phyloP scores from a whole-genome alignment of 352 stramenopile species.

The Globisporangium spinosum region DNA sequence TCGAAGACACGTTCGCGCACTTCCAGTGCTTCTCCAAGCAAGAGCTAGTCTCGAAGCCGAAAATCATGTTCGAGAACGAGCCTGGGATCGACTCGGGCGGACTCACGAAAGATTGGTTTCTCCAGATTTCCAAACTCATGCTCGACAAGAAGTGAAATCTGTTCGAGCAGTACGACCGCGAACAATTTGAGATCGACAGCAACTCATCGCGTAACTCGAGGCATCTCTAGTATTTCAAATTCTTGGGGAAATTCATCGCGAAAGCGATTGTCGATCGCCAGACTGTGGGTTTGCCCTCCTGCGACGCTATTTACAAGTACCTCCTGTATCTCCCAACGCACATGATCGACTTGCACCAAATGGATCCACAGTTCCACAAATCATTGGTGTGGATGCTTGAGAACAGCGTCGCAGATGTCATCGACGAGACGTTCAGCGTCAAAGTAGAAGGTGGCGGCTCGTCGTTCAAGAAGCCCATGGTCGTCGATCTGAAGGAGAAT shows the following conservation, averaged over 20 bases:
- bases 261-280: slow-evolving; percentile 88
- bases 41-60: slow-evolving; percentile 64
- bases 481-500: slow-evolving; percentile 63
- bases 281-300: slow-evolving; percentile 76
- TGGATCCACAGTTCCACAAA: slow-evolving; percentile 80
- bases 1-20: slow-evolving; percentile 57
- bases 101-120: slow-evolving; percentile 89
- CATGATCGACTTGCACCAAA: slow-evolving; percentile 62
- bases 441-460: slow-evolving; percentile 26
- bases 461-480: slow-evolving; percentile 16
- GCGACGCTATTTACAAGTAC: slow-evolving; percentile 68
- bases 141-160: slow-evolving; percentile 32
- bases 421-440: slow-evolving; percentile 88
- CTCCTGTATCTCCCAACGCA: slow-evolving; percentile 38
- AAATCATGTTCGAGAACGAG: slow-evolving; percentile 82
- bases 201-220: slow-evolving; percentile 26
- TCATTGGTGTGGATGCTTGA: slow-evolving; percentile 86
- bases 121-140: slow-evolving; percentile 61
- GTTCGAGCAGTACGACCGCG: slow-evolving; percentile 55
- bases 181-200: slow-evolving; percentile 48
- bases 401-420: slow-evolving; percentile 70
- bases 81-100: slow-evolving; percentile 85
- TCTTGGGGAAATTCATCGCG: slow-evolving; percentile 73
- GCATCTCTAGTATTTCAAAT: slow-evolving; percentile 48
- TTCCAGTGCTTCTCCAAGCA: slow-evolving; percentile 44